Evolutionary conservation across 2,329 filamentous ascomycete genomes (phyloP), one percentile per base, ranked within the genome.

Genomic region (Ophiostoma fasciatum): DNA sequence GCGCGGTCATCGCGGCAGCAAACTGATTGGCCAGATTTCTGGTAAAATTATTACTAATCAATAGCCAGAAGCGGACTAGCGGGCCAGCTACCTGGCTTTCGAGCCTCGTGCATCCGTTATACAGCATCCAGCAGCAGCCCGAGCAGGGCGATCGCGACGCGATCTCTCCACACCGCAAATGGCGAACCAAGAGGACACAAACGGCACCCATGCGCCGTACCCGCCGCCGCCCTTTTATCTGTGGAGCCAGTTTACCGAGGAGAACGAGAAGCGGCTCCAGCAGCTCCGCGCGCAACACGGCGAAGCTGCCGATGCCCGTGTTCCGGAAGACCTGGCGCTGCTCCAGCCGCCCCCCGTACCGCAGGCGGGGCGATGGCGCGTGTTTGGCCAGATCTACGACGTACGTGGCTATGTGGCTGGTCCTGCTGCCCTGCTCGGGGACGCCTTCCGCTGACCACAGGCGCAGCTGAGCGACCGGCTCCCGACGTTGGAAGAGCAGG

Each of bases 311-410:
- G 25, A 43, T 50, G 53, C 40, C 52, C 4, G 46, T 20, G 53
- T 90, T 0, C 81, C 84, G 0, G 58, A 71, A 17, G 80, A 88
- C 38, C 67, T 96, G 17, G 68, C 71, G 39, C 78, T 76, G 48
- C 70, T 98, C 7, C 73, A 94, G 33, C 87, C 90, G 0, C 90
- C 90, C 7, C 64, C 71, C 21, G 79, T 82, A 28, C 85, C 87
- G 1, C 59, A 58, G 0, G 65, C 74, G 39, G 75, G 77, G n/a
- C 66, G 68, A 26, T 93, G 84, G 65, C 70, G 71, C 37, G 68
- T 78, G 4, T 93, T 93, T 57, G 80, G 80, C 22, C 71, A 76
- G 38, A 51, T 68, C 5, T 77, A 82, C 53, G 71, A 58, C 40
- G 66, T 68, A 44, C n/a, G 50, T 37, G 7, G 5, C 26, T 14